Evolutionary conservation across 2,329 filamentous ascomycete species (phyloP).

Genomic region (Fusarium luffae): DNA sequence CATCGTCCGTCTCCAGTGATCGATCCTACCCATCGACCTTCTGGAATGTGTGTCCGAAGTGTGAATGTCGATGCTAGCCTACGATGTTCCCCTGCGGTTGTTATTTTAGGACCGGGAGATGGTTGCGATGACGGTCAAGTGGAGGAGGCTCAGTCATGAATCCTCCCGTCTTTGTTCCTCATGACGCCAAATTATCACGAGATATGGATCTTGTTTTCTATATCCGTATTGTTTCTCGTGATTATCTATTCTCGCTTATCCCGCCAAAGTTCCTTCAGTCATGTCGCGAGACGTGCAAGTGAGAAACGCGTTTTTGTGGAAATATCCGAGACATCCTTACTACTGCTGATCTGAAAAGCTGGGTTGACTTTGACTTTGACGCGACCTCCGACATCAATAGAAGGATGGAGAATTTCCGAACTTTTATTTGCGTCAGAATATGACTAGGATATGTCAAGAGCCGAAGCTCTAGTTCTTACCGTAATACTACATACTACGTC

Average conservation of each 20-base stretch:
- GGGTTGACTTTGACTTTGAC: neutral
- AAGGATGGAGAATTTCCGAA: neutral
- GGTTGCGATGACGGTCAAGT: constrained; percentile 9
- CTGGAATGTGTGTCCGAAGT: constrained; percentile 41
- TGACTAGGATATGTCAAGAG: neutral
- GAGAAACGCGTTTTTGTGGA: constrained; percentile 11
- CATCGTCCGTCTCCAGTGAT: constrained; percentile 23
- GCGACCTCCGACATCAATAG: neutral
- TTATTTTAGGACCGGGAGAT: constrained; percentile 34
- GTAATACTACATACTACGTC: neutral
- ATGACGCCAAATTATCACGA: constrained; percentile 1
- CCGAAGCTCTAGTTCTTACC: neutral
- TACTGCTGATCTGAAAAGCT: constrained; percentile 23
- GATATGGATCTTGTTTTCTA: neutral
- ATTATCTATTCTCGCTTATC: constrained; percentile 6
- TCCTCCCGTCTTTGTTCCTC: neutral
- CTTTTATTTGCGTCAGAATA: neutral
- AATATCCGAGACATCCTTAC: constrained; percentile 38
- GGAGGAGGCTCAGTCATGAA: constrained; percentile 9
- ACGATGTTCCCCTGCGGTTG: constrained; percentile 12
- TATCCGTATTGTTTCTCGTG: neutral
- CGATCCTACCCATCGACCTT: constrained; percentile 35
- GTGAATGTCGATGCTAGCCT: constrained; percentile 31
- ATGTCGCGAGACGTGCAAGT: constrained; percentile 5
- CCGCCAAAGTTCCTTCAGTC: constrained; percentile 10